A percentile compares a stretch with the other conserved stretches of the same genome.
These are phyloP conservation scores for Marsdenia floribunda DNA, from an alignment of 257 asterid species.

Conservation along the genomic window DNA sequence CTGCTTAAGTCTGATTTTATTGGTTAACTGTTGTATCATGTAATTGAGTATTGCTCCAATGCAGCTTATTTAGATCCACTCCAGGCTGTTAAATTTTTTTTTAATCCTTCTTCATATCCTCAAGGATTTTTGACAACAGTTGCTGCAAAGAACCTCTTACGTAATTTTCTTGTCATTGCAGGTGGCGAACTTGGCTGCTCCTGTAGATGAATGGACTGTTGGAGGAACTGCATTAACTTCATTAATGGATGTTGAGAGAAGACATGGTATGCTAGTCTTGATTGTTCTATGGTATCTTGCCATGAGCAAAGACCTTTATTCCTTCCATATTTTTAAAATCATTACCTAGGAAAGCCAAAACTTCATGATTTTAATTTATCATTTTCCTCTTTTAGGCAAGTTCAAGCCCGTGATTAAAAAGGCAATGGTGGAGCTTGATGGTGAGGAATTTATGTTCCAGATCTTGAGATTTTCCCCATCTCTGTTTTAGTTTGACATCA, in stretches of 20 bases:
- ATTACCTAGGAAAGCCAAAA: background rate
- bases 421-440: conserved; percentile 99
- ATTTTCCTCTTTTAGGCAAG: conserved; percentile 43
- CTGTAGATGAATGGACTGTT: conserved; percentile 85
- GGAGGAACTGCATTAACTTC: conserved; percentile 98
- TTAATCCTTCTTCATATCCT: background rate
- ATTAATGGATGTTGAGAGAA: conserved; percentile 95
- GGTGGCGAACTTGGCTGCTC: conserved; percentile 97
- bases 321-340: background rate
- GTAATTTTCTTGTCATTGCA: conserved; percentile 23
- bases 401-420: conserved; percentile 99
- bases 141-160: background rate
- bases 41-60: background rate
- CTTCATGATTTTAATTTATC: background rate
- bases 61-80: background rate
- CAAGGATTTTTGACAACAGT: background rate
- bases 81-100: background rate
- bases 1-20: background rate
- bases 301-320: background rate
- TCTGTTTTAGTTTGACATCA: background rate
- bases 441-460: conserved; percentile 24
- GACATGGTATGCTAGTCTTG: conserved; percentile 58
- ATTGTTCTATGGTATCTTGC: background rate
- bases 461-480: background rate
- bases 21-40: background rate